A percentile compares a stretch with the other conserved stretches of the same genome.
phyloP scores from a whole-genome alignment of 371 early-diverging fungal species.

The Apophysomyces elegans region DNA sequence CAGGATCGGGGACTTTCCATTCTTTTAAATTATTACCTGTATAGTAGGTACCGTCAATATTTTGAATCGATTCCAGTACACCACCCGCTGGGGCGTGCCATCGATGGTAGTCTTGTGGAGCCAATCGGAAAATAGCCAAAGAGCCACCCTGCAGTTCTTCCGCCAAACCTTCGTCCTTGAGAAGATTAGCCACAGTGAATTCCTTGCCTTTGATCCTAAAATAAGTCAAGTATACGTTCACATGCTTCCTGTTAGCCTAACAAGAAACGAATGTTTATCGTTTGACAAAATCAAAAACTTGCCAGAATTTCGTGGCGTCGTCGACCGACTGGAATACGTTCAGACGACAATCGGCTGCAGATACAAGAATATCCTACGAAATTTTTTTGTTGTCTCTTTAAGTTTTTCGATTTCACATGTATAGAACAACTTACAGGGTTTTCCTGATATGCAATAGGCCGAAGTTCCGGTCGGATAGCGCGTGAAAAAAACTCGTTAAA shows the following conservation, averaged over 20 bases:
- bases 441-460: constrained; percentile 52
- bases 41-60: constrained; percentile 37
- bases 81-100: constrained; percentile 75
- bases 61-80: constrained; percentile 30
- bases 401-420: not conserved
- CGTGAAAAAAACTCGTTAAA: constrained; percentile 85
- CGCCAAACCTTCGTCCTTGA: constrained; percentile 53
- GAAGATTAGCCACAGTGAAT: constrained; percentile 59
- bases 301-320: constrained; percentile 63
- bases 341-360: constrained; percentile 73
- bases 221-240: not conserved
- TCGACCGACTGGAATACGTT: constrained; percentile 59
- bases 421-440: constrained; percentile 38
- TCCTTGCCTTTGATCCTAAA: constrained; percentile 69
- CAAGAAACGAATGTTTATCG: too few relatives aligned
- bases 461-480: constrained; percentile 62
- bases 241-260: not conserved
- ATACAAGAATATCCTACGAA: constrained; percentile 40
- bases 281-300: constrained; percentile 16
- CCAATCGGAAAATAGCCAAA: constrained; percentile 80
- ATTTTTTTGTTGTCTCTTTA: too few relatives aligned
- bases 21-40: constrained; percentile 26
- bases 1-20: not conserved
- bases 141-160: constrained; percentile 66
- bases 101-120: constrained; percentile 91